Percentiles rank a stretch among this genome's conserved stretches.
These are phyloP conservation scores for Auriculariales sp. DNA, from an alignment of 768 basidiomycete genomes.

Conservation along the genomic window DNA sequence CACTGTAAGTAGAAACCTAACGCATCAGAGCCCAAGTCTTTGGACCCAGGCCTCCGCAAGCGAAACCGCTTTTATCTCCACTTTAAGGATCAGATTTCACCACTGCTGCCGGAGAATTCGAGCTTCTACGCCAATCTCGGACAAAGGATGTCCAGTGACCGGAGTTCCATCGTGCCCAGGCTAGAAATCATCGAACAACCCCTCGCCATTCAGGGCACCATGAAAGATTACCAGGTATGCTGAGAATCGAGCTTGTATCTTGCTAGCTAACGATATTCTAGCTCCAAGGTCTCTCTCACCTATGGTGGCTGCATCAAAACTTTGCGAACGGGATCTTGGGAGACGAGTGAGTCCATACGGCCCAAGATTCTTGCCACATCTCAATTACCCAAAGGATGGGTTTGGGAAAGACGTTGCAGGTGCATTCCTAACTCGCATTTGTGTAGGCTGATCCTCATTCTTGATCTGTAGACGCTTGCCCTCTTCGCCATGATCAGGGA, in stretches of 20 bases:
- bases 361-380: not conserved
- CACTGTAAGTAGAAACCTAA: no score
- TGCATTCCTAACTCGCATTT: slow-evolving; percentile 8
- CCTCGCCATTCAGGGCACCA: slow-evolving; percentile 36
- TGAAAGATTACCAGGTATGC: slow-evolving; percentile 60
- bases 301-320: slow-evolving; percentile 54
- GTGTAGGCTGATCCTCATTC: not conserved
- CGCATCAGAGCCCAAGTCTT: no score
- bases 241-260: not conserved
- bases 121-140: slow-evolving; percentile 25
- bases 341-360: slow-evolving; percentile 34
- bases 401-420: slow-evolving; percentile 51
- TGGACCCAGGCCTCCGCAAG: no score
- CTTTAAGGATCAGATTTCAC: slow-evolving; percentile 29
- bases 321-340: slow-evolving; percentile 62
- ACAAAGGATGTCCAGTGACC: slow-evolving; percentile 9
- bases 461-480: slow-evolving; percentile 30
- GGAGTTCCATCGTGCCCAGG: slow-evolving; percentile 18
- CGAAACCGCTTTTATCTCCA: slow-evolving; percentile 31
- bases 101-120: slow-evolving; percentile 28
- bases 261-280: slow-evolving; percentile 8
- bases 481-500: slow-evolving; percentile 58
- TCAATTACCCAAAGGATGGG: slow-evolving; percentile 32
- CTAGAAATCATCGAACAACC: slow-evolving; percentile 34
- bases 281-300: slow-evolving; percentile 51